These are phyloP conservation scores for Claviceps sorghi DNA, from an alignment of 2,329 filamentous ascomycete genomes.

Conservation along the genomic window DNA sequence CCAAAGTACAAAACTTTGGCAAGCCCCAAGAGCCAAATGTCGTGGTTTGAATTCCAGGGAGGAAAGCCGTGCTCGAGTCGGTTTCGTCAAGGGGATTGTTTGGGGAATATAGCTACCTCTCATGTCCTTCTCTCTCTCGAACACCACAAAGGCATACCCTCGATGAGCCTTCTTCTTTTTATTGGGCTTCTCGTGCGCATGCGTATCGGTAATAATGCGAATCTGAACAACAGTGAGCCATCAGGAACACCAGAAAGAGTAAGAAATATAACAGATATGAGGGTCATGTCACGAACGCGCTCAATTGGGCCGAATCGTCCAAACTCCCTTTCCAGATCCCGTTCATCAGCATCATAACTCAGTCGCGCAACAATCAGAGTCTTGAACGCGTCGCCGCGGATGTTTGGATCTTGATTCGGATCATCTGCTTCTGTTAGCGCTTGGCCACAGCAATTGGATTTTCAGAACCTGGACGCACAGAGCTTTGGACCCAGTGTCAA, in stretches of 20 bases:
- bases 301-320: slow-evolving; percentile 88
- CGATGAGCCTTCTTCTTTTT: slow-evolving; percentile 71
- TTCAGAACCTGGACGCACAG: slow-evolving; percentile 33
- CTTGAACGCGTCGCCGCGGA: slow-evolving; percentile 86
- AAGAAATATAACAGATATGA: not conserved
- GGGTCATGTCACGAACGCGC: slow-evolving; percentile 41
- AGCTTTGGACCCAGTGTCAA: slow-evolving; percentile 47
- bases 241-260: not conserved
- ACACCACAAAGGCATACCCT: slow-evolving; percentile 94
- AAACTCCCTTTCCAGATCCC: slow-evolving; percentile 88
- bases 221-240: slow-evolving; percentile 39
- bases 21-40: slow-evolving; percentile 29
- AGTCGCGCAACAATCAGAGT: slow-evolving; percentile 86
- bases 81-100: slow-evolving; percentile 3
- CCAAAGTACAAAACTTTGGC: slow-evolving; percentile 22
- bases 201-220: slow-evolving; percentile 68
- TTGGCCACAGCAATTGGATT: not conserved
- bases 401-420: slow-evolving; percentile 70
- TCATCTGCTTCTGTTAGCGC: slow-evolving; percentile 42
- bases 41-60: slow-evolving; percentile 11
- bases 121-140: slow-evolving; percentile 96
- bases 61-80: slow-evolving; percentile 1
- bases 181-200: slow-evolving; percentile 51
- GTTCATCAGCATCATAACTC: slow-evolving; percentile 75
- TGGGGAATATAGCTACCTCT: slow-evolving; percentile 60